Conservation (phyloP, 1,139 yeast genomes). For the Arxiozyma slooffiae region DNA sequence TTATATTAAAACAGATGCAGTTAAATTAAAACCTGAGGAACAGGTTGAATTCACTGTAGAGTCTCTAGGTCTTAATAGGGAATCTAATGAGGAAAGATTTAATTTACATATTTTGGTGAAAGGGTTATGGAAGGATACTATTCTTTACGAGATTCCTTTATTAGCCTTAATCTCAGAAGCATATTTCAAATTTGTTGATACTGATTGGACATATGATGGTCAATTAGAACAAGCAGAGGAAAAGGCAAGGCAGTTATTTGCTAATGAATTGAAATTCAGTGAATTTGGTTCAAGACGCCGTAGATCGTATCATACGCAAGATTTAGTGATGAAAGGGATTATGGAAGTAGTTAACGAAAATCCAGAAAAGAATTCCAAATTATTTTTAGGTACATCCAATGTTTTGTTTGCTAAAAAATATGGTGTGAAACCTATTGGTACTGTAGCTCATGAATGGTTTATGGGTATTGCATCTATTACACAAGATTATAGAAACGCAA, state of each 20-base stretch:
- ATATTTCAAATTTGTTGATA: constrained; percentile 84
- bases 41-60: constrained; percentile 39
- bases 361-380: constrained; percentile 14
- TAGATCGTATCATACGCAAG: constrained; percentile 68
- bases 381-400: constrained; percentile 79
- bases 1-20: constrained; percentile 38
- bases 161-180: constrained; percentile 84
- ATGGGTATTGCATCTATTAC: constrained; percentile 94
- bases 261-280: constrained; percentile 57
- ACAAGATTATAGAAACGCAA: constrained; percentile 68
- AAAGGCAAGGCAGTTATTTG: constrained; percentile 49
- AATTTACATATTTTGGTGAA: constrained; percentile 47
- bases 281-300: constrained; percentile 96
- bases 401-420: constrained; percentile 68
- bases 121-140: constrained; percentile 79
- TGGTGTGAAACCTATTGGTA: constrained; percentile 71
- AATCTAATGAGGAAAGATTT: constrained; percentile 23
- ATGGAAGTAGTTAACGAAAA: constrained; percentile 37
- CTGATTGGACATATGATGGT: constrained; percentile 71
- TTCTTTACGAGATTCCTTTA: constrained; percentile 83
- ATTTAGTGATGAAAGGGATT: constrained; percentile 59
- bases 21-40: constrained; percentile 49
- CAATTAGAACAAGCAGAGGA: constrained; percentile 54
- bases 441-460: constrained; percentile 98
- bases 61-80: constrained; percentile 16